Evolutionary conservation across 116 monocot genomes (phyloP).

Genomic region (Dioscorea cayenensis): DNA sequence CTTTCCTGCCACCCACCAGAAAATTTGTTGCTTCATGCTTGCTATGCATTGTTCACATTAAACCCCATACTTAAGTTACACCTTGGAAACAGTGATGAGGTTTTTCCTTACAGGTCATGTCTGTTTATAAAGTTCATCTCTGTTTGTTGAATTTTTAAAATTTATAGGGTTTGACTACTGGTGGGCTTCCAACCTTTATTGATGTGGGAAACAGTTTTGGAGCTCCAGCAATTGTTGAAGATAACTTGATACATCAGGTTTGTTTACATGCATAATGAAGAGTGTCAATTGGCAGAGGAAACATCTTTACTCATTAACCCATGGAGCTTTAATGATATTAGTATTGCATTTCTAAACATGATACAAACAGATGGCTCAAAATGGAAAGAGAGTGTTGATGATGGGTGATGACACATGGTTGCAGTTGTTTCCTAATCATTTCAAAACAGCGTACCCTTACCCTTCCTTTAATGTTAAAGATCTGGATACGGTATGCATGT

Average conservation of each 20-base stretch:
- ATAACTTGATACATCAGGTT: conserved; percentile 94
- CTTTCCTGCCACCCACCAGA: no score
- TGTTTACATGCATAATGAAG: not conserved
- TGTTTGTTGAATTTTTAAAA: not conserved
- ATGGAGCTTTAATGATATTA: no score
- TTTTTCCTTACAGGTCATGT: no score
- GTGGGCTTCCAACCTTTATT: conserved; percentile 99
- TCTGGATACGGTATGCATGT: conserved; percentile 71
- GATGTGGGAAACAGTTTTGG: conserved; percentile 99
- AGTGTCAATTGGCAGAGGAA: no score
- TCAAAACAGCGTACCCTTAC: conserved; percentile 68
- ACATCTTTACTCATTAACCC: no score
- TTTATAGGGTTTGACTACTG: conserved; percentile 79
- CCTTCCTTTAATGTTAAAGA: conserved; percentile 99
- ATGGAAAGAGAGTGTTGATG: conserved; percentile 91
- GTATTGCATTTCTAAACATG: not conserved
- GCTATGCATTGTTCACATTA: no score
- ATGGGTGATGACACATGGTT: conserved; percentile 99
- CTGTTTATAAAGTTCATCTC: no score
- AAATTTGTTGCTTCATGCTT: no score
- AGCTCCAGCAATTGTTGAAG: conserved; percentile 92
- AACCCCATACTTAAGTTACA: no score
- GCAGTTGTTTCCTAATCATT: conserved; percentile 85
- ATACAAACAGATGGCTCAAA: conserved; percentile 48
- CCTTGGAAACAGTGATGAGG: no score